Base-by-base conservation (phyloP, 1,284 basidiomycete species). In the Vanrija sp. region DNA sequence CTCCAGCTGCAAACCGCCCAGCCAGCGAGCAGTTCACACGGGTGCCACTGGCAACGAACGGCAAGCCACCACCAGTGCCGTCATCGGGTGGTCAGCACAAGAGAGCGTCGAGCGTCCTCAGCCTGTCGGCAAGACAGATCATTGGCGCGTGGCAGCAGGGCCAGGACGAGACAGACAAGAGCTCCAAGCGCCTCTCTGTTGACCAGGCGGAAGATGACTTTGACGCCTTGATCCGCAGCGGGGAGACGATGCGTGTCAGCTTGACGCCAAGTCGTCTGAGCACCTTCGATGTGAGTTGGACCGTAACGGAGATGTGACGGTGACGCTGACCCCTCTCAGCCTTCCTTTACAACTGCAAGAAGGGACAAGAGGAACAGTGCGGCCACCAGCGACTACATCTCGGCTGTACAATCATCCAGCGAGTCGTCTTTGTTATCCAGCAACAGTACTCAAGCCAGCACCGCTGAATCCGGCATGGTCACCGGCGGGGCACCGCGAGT, bases 171-270 rank as follows among this genome's bases (percentile, higher is more conserved):
- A 23, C 47, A 10, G 14, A 8, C 25, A 49, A 46, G 19, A 41
- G 43, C 27, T 18, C 19, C 37, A 37, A 35, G 42, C 55, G 19
- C 25, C 47, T 39, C 47, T 61, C 49, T 6, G 42, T 9, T 20
- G 64, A 66, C n/a, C 31, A 31, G 31, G 69, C 69, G 3, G 66
- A 72, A 44, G 73, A 86, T 57, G 88, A 93, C 71, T 96, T 96
- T 72, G 92, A 96, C 75, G 85, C 89, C 70, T 79, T 95, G 70
- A 85, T 96, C 83, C 83, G 84, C 49, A 90, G 88, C 55, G 84
- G 86, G 51, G 80, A 86, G 51, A 95, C 92, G 9, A 88, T 94
- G 86, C 95, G 93, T 73, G 86, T 98, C 65, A 95, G 91, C 45
- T 80, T 97, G 56, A 98, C 94, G 24, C 94, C 94, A 53, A 88